Conservation (phyloP, 2,329 filamentous ascomycete species). For the Penicillium crustosum region DNA sequence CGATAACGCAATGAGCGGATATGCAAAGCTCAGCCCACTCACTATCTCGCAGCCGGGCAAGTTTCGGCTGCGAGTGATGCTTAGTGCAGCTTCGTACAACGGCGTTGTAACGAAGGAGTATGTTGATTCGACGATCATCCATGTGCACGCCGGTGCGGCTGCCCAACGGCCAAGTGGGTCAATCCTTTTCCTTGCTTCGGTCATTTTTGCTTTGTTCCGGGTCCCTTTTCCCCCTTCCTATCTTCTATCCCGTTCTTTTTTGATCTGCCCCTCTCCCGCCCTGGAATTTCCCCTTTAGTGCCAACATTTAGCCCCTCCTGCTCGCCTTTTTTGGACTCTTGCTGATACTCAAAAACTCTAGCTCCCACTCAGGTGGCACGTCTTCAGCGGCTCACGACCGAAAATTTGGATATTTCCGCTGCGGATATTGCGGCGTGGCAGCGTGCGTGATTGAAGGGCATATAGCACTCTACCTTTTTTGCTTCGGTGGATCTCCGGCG, state of each 20-base stretch:
- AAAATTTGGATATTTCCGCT: conserved; percentile 34
- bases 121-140: conserved; percentile 32
- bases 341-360: conserved; percentile 22
- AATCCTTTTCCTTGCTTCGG: not conserved
- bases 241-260: conserved; percentile 1
- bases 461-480: not conserved
- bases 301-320: not conserved
- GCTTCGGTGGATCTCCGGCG: not conserved
- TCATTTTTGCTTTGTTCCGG: not conserved
- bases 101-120: conserved; percentile 33
- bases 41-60: conserved; percentile 31
- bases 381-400: conserved; percentile 28
- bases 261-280: not conserved
- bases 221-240: not conserved
- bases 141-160: conserved; percentile 29
- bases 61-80: conserved; percentile 35
- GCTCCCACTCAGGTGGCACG: conserved; percentile 27
- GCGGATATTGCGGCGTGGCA: conserved; percentile 36
- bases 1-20: conserved; percentile 33
- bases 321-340: conserved; percentile 7
- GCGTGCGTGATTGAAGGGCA: conserved; percentile 12
- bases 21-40: conserved; percentile 30
- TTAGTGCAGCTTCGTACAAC: conserved; percentile 29
- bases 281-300: not conserved
- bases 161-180: conserved; percentile 34